A percentile compares a stretch with the other conserved stretches of the same genome.
Evolutionary conservation across 2,329 filamentous ascomycete genomes (phyloP).

Genomic region (Pseudogymnoascus sp.): DNA sequence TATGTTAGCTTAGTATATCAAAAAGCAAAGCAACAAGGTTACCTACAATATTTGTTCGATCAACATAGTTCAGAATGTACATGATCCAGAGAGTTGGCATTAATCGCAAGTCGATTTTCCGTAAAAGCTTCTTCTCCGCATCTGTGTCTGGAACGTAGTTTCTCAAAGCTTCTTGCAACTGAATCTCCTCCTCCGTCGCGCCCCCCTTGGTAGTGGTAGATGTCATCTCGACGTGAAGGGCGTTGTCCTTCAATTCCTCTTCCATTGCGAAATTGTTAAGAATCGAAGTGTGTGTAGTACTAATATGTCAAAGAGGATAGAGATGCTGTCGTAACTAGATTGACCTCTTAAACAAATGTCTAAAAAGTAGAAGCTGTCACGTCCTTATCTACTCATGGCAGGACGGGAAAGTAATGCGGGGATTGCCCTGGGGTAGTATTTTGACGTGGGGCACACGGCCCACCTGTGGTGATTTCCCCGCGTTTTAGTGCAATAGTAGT

Average conservation of each 20-base stretch:
- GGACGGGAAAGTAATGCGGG: neutral
- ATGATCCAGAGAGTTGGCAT: slow-evolving; percentile 47
- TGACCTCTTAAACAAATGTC: neutral
- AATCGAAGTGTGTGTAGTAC: neutral
- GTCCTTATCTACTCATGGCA: neutral
- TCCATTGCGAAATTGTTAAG: neutral
- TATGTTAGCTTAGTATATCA: neutral
- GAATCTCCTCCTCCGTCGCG: slow-evolving; percentile 14
- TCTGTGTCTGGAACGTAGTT: slow-evolving; percentile 25
- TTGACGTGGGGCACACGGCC: neutral
- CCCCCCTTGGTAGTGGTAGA: slow-evolving; percentile 10
- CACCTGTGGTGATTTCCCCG: neutral
- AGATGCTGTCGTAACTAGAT: neutral
- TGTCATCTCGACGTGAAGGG: slow-evolving; percentile 16
- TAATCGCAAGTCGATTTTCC: slow-evolving; percentile 47
- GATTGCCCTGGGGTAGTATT: neutral
- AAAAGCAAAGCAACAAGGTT: neutral
- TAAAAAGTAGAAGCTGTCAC: neutral
- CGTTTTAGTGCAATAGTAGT: neutral
- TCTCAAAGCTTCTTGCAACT: slow-evolving; percentile 22
- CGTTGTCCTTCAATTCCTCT: neutral
- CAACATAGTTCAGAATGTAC: slow-evolving; percentile 50
- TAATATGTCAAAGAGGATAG: neutral
- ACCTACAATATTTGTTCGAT: slow-evolving; percentile 40
- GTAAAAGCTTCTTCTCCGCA: slow-evolving; percentile 30